These are phyloP conservation scores for Colletotrichum caudatum DNA, from an alignment of 2,329 filamentous ascomycete species.

Conservation along the genomic window DNA sequence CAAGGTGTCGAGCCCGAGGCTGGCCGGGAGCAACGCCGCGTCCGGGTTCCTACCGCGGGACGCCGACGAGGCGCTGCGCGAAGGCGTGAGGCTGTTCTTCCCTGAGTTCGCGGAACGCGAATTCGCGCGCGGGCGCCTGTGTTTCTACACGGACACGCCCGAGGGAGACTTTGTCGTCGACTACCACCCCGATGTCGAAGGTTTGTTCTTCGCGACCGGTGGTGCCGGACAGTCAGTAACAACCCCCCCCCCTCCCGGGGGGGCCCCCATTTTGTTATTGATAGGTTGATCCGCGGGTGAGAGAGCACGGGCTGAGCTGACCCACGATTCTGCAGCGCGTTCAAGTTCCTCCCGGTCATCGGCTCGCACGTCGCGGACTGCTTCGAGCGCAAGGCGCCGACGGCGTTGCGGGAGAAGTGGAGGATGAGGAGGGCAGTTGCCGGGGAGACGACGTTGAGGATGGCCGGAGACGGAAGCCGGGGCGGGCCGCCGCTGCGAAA, in stretches of 20 bases:
- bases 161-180: slow-evolving; percentile 72
- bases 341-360: slow-evolving; percentile 47
- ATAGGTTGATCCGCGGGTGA: slow-evolving; percentile 60
- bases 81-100: slow-evolving; percentile 64
- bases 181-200: slow-evolving; percentile 62
- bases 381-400: slow-evolving; percentile 48
- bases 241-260: slow-evolving; percentile 69
- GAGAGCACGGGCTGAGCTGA: slow-evolving; percentile 56
- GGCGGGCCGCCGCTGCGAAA: slow-evolving; percentile 47
- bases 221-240: slow-evolving; percentile 56
- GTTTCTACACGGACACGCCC: slow-evolving; percentile 76
- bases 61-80: slow-evolving; percentile 63
- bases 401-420: slow-evolving; percentile 48
- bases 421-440: slow-evolving; percentile 42
- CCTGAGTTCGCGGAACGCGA: slow-evolving; percentile 64
- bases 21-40: slow-evolving; percentile 60
- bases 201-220: slow-evolving; percentile 62
- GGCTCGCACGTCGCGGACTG: slow-evolving; percentile 48
- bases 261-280: slow-evolving; percentile 46
- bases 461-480: slow-evolving; percentile 48
- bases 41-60: slow-evolving; percentile 79
- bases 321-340: slow-evolving; percentile 50
- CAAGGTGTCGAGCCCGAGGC: slow-evolving; percentile 68
- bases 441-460: slow-evolving; percentile 26
- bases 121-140: slow-evolving; percentile 65